These are phyloP conservation scores for Penicillium digitatum DNA, from an alignment of 2,329 filamentous ascomycete genomes.

Conservation along the genomic window DNA sequence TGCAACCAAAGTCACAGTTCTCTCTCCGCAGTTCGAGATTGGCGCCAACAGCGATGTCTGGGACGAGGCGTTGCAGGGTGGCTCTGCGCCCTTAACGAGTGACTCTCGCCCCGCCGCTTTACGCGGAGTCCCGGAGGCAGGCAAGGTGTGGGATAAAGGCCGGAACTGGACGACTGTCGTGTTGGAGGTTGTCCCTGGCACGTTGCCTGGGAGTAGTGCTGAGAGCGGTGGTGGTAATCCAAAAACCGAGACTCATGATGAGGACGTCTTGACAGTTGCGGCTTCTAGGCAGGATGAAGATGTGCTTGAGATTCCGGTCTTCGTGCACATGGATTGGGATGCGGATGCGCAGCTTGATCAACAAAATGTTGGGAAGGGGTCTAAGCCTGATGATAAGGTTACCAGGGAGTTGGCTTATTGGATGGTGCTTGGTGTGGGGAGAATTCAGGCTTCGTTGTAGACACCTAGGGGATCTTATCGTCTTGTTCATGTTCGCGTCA, in stretches of 20 bases:
- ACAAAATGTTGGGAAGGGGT: conserved; percentile 38
- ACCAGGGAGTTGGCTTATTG: conserved; percentile 91
- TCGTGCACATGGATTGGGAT: conserved; percentile 89
- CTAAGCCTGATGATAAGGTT: conserved; percentile 63
- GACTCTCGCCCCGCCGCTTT: conserved; percentile 40
- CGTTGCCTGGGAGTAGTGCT: conserved; percentile 31
- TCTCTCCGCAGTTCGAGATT: conserved; percentile 91
- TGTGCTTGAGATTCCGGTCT: conserved; percentile 84
- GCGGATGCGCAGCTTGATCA: conserved; percentile 52
- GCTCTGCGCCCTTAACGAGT: conserved; percentile 33
- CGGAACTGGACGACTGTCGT: conserved; percentile 94
- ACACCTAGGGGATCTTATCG: neutral
- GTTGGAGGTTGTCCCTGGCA: conserved; percentile 74
- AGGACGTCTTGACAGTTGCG: conserved; percentile 23
- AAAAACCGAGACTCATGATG: conserved; percentile 32
- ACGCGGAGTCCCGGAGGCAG: conserved; percentile 64
- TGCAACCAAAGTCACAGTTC: conserved; percentile 75
- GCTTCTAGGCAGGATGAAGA: conserved; percentile 53
- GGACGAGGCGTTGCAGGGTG: conserved; percentile 75
- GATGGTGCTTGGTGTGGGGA: conserved; percentile 85
- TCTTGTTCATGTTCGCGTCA: neutral
- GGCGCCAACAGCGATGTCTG: conserved; percentile 90
- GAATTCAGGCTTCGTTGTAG: conserved; percentile 51
- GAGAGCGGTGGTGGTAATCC: conserved; percentile 30
- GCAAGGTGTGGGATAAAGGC: conserved; percentile 93